Evolutionary conservation across 768 basidiomycete genomes (phyloP), one percentile per base, ranked within the genome.

Genomic region (Steccherinum ochraceum): DNA sequence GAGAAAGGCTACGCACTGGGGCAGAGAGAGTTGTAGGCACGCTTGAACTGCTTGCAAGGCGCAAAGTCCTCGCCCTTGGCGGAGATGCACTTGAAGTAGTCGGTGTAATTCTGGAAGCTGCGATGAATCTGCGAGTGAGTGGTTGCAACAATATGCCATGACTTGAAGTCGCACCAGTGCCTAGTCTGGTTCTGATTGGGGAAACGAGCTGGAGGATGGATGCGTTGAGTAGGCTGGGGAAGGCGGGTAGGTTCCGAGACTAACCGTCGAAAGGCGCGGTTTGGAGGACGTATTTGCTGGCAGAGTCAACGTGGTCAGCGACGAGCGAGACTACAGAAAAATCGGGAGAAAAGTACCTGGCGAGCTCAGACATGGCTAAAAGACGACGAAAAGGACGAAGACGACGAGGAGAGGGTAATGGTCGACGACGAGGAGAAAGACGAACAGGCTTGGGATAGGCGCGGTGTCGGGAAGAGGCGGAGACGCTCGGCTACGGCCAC

Each of bases 11-110:
- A 84, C 93, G 69, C 61, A 97, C 96, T 97, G 56, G 96, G 96
- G 74, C 96, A 99, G 53, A 98, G 82, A 40, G 94, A 93, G 76
- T 92, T 80, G 78, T 93, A 99, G 24, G 90, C 90, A 68, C 83
- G 81, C 75, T 88, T 89, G 83, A 99, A 99, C 70, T 96, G 94
- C 75, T 93, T 93, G 86, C 96, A 98, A 1, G 96, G 93, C n/a
- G 86, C 83, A 67, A 84, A 98, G 53, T 97, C 96, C 60, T 99
- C 96, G 59, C 96, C 96, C 74, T 96, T 98, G 61, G 94, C 94
- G 61, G 88, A 70, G 61, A 97, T 72, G 70, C 96, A 99, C 70
- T 95, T 95, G 84, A 94, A 93, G 78, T 96, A 97, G 72, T 99
- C 96, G 54, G 89, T 87, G 69, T 94, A 98, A 76, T 95, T 93